Base-by-base conservation (phyloP, 1,139 yeast genomes). In the Taiozyma onychis region DNA sequence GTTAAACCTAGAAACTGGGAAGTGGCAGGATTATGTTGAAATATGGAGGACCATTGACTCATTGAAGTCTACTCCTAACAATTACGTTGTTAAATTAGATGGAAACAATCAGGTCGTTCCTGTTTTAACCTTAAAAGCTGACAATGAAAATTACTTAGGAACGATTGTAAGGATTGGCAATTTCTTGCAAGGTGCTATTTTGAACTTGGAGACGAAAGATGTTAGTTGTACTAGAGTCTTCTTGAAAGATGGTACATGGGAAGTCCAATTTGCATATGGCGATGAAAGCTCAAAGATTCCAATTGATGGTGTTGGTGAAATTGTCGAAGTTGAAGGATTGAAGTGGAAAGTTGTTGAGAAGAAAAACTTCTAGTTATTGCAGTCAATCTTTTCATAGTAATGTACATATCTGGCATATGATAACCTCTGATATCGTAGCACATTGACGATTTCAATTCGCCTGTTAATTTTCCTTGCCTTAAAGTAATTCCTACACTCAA, bases 1-100 rank as follows among this genome's bases (percentile, higher is more conserved):
- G 86, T 56, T 60, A 22, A 78, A 80, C 57, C 73, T 78, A 1
- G 73, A 56, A 3, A 71, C 81, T 0, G 77, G 78, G 0, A 57
- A 61, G n/a, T 58, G 64, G 6, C 76, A 75, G 51, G 69, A 69
- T 7, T 82, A 80, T 57, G 67, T 75, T 35, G 88, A 82, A 63
- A 69, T 78, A 24, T 82, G 88, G 88, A 64, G 82, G 57, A 72
- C 78, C 9, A 60, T 81, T 35, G 77, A 78, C 58, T 74, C 81
- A 9, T 2, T 47, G 1, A 54, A 57, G 9, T 64, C 70, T 18
- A 61, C 71, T 2, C 75, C 76, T 0, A 53, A 48, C 0, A 69
- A 71, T 43, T 72, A 67, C 32, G 22, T 39, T 24, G n/a, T 14
- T 11, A 39, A 39, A 14, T 3, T 28, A 18, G 43, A 24, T 7